Percentiles rank a stretch among this genome's conserved stretches.
Conservation (phyloP, 768 basidiomycete genomes). For the Russula sp. region DNA sequence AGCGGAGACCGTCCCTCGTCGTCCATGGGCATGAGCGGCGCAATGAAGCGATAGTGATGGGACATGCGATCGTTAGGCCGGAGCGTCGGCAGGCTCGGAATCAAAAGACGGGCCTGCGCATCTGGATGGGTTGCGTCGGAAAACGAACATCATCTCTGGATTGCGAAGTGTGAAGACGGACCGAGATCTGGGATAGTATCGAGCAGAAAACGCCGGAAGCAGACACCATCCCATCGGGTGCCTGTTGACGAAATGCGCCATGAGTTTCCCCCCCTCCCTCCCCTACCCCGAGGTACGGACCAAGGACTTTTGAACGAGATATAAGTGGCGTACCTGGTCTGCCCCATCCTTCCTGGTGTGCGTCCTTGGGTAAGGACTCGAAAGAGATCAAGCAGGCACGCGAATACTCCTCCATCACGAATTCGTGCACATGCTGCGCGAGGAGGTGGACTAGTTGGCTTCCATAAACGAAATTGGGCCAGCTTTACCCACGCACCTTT, state of each 20-base stretch:
- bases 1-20: conserved; percentile 59
- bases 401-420: conserved; percentile 68
- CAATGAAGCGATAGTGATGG: conserved; percentile 72
- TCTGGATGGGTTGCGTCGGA: conserved; percentile 35
- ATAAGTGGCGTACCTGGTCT: conserved; percentile 43
- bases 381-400: conserved; percentile 64
- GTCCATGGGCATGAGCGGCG: conserved; percentile 50
- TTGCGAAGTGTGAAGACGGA: conserved; percentile 29
- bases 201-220: conserved; percentile 61
- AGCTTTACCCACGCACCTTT: conserved; percentile 34
- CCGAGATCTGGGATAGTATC: conserved; percentile 67
- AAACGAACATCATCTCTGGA: neutral
- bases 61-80: conserved; percentile 72
- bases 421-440: conserved; percentile 53
- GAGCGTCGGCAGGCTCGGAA: conserved; percentile 61
- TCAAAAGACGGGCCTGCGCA: conserved; percentile 57
- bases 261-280: too few species aligned
- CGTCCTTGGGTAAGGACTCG: conserved; percentile 61
- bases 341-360: conserved; percentile 69
- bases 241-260: conserved; percentile 30
- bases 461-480: neutral
- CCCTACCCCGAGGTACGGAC: too few species aligned
- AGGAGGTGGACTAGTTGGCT: neutral
- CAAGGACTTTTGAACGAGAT: neutral
- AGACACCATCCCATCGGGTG: conserved; percentile 49